Percentiles rank a stretch among this genome's conserved stretches.
These are phyloP conservation scores for Syzygium syzygioides DNA, from an alignment of 441 rosid genomes.

Conservation along the genomic window DNA sequence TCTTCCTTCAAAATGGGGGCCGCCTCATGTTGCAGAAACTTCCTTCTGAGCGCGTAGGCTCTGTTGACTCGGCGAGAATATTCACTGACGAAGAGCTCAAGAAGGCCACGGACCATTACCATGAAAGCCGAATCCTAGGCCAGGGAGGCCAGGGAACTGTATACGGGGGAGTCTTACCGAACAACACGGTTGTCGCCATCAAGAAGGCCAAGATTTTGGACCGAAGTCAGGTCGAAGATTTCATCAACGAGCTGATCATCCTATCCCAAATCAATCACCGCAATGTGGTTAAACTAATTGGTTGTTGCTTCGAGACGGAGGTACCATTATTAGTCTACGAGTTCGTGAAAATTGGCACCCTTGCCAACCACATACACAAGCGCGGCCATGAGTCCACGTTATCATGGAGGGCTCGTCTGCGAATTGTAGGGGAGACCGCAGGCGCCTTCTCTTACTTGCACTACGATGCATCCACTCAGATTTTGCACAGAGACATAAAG, in stretches of 20 bases:
- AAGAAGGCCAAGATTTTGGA: conserved; percentile 20
- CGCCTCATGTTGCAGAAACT: conserved; percentile 20
- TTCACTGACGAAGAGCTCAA: conserved; percentile 27
- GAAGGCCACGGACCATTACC: conserved; percentile 34
- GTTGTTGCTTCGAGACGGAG: conserved; percentile 17
- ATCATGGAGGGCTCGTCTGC: conserved; percentile 8
- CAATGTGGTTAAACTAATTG: conserved; percentile 8
- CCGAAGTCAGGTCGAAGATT: conserved; percentile 11
- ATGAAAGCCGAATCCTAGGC: conserved; percentile 25
- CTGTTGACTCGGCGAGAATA: conserved; percentile 9
- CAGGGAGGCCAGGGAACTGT: conserved; percentile 42
- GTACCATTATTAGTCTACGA: conserved; percentile 19
- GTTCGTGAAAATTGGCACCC: conserved; percentile 9
- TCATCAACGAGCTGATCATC: conserved; percentile 12
- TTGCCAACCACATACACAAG: conserved; percentile 6
- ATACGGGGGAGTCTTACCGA: conserved; percentile 6
- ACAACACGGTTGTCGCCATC: conserved; percentile 21
- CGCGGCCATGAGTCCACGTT: not conserved
- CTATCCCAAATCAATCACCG: conserved; percentile 21
- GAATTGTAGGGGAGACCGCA: conserved; percentile 13
- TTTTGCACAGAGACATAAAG: not conserved
- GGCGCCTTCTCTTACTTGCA: conserved; percentile 20
- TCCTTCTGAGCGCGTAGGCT: conserved; percentile 1
- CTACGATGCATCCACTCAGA: not conserved
- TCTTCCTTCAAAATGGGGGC: conserved; percentile 31